Conservation (phyloP, 768 basidiomycete species). For the Phylloporus rhodoxanthus region DNA sequence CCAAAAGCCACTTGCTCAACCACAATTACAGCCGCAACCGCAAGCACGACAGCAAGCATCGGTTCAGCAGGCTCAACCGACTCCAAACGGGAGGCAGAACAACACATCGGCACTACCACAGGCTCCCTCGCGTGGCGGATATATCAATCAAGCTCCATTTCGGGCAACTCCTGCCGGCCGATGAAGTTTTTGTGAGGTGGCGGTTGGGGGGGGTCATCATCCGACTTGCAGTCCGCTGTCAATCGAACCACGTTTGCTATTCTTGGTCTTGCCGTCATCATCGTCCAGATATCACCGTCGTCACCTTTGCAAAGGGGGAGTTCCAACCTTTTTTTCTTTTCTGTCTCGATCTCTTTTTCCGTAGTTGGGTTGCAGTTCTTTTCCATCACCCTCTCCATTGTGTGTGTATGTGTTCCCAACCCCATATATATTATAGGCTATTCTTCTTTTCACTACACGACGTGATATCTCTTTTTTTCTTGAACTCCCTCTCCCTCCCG, state of each 20-base stretch:
- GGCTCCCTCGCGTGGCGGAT: conserved; percentile 18
- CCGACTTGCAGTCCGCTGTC: conserved; percentile 10
- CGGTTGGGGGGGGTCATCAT: conserved; percentile 3
- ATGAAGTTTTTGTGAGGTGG: conserved; percentile 12
- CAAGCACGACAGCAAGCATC: conserved; percentile 27
- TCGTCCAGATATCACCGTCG: conserved; percentile 9
- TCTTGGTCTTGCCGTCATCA: conserved; percentile 13
- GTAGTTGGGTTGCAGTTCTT: conserved; percentile 10
- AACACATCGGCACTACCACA: conserved; percentile 21
- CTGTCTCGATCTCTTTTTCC: conserved; percentile 9
- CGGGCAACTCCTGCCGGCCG: conserved; percentile 27
- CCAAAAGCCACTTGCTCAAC: conserved; percentile 32
- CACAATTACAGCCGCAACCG: conserved; percentile 18
- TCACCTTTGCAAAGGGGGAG: conserved; percentile 9
- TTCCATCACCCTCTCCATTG: conserved; percentile 3
- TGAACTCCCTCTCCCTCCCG: not conserved
- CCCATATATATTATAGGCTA: conserved; percentile 31
- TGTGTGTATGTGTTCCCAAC: conserved; percentile 23
- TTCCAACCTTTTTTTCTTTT: conserved; percentile 7
- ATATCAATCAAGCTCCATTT: conserved; percentile 22
- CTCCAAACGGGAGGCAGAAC: conserved; percentile 27
- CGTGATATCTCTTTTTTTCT: conserved; percentile 12
- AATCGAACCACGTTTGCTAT: conserved; percentile 11
- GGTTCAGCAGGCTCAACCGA: conserved; percentile 20
- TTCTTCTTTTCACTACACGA: conserved; percentile 14